These are phyloP conservation scores for Phaeosphaeria sp. DNA, from an alignment of 2,329 filamentous ascomycete genomes.

Conservation along the genomic window DNA sequence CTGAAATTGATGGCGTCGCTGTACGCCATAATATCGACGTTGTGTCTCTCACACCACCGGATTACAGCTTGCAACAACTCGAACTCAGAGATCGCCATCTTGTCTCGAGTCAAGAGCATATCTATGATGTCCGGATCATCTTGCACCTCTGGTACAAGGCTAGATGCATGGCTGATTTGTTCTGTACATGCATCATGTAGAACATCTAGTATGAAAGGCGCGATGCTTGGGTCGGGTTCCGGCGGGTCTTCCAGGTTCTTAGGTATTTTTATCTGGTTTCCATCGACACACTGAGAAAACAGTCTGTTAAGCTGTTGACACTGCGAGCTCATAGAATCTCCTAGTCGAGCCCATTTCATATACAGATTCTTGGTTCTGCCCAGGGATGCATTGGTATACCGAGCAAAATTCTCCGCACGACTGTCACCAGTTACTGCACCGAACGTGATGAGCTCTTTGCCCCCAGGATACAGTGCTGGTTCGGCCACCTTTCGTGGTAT, in stretches of 20 bases:
- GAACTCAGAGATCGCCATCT: constrained; percentile 48
- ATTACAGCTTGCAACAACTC: constrained; percentile 45
- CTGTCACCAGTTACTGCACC: constrained; percentile 47
- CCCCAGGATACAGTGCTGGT: constrained; percentile 50
- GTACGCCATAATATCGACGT: constrained; percentile 30
- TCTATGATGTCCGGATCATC: constrained; percentile 37
- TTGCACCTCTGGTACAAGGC: constrained; percentile 9
- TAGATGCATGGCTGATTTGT: constrained; percentile 14
- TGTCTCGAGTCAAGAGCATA: constrained; percentile 43
- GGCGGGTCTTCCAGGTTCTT: constrained; percentile 38
- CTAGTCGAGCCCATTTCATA: constrained; percentile 50
- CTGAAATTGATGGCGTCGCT: constrained; percentile 22
- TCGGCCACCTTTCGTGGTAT: constrained; percentile 46
- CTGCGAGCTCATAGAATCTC: constrained; percentile 46
- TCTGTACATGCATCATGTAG: constrained; percentile 40
- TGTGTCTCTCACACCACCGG: constrained; percentile 45
- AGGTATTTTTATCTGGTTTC: constrained; percentile 49
- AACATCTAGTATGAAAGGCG: constrained; percentile 48
- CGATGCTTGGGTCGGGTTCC: constrained; percentile 13
- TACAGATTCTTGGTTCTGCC: constrained; percentile 52
- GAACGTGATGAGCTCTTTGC: constrained; percentile 47
- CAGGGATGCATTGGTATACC: constrained; percentile 49
- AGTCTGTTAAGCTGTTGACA: constrained; percentile 53
- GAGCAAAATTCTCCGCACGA: constrained; percentile 50
- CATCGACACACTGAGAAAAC: constrained; percentile 53